Conservation (phyloP, 805 yeast species). For the Ogataea thermomethanolica region DNA sequence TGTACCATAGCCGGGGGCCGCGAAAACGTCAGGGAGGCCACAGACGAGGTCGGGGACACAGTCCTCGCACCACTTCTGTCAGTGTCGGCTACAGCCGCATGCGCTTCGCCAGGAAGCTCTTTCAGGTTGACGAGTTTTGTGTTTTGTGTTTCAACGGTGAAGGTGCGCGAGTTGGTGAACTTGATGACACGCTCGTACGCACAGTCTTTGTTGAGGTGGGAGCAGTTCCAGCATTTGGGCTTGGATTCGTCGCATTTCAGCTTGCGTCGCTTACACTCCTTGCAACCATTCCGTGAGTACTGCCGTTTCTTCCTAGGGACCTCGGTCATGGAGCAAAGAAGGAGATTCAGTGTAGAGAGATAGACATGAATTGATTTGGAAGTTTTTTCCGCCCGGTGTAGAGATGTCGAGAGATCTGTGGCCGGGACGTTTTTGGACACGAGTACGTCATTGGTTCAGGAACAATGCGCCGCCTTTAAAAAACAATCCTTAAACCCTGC, state of each 20-base stretch:
- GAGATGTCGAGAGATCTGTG: neutral
- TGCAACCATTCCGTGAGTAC: conserved; percentile 44
- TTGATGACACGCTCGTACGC: conserved; percentile 35
- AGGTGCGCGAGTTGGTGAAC: conserved; percentile 31
- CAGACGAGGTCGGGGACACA: conserved; percentile 4
- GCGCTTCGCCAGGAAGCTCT: neutral
- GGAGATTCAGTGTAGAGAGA: neutral
- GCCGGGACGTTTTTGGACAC: neutral
- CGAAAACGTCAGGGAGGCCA: conserved; percentile 3
- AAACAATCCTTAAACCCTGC: neutral
- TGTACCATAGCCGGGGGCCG: conserved; percentile 24
- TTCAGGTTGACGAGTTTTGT: conserved; percentile 16
- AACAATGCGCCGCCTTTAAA: conserved; percentile 1
- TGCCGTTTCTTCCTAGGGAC: conserved; percentile 34
- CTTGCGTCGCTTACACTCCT: conserved; percentile 43
- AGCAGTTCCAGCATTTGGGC: conserved; percentile 41
- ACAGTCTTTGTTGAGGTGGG: conserved; percentile 36
- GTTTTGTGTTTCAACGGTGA: conserved; percentile 22
- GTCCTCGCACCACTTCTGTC: conserved; percentile 9
- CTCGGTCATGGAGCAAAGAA: conserved; percentile 4
- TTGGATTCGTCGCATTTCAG: conserved; percentile 40
- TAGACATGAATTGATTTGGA: conserved; percentile 1
- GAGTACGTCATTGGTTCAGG: neutral
- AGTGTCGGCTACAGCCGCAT: neutral
- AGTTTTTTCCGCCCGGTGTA: conserved; percentile 11